phyloP scores from a whole-genome alignment of 768 basidiomycete genomes.

The Vishniacozyma victoriae region DNA sequence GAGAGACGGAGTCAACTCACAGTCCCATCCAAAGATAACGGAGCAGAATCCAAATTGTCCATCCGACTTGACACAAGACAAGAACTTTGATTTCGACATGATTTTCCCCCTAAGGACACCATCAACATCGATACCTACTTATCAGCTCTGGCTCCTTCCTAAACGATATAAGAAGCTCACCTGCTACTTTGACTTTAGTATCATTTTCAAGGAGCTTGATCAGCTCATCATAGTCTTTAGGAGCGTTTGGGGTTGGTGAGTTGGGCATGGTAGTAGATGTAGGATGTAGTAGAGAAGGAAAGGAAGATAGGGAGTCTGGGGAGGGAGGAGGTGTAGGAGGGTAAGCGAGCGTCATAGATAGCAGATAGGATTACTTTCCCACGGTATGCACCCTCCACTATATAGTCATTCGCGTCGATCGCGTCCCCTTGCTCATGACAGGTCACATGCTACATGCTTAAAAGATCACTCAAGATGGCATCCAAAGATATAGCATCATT shows the following conservation, averaged over 20 bases:
- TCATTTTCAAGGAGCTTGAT: constrained; percentile 56
- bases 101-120: constrained; percentile 92
- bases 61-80: constrained; percentile 63
- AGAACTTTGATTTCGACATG: constrained; percentile 85
- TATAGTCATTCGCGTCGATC: background rate
- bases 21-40: constrained; percentile 61
- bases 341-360: background rate
- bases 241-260: constrained; percentile 49
- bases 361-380: too few relatives aligned
- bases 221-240: constrained; percentile 59
- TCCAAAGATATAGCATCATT: too few relatives aligned
- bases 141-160: constrained; percentile 4
- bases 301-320: background rate
- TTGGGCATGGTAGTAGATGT: constrained; percentile 8
- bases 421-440: too few relatives aligned
- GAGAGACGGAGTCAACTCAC: constrained; percentile 15
- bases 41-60: constrained; percentile 94
- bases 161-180: constrained; percentile 49
- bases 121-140: constrained; percentile 58
- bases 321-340: background rate
- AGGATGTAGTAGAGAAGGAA: background rate
- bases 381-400: too few relatives aligned
- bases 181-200: constrained; percentile 87
- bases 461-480: too few relatives aligned
- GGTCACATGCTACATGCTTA: too few relatives aligned